phyloP scores from a whole-genome alignment of 2,329 filamentous ascomycete genomes.

The Venturia carpophila region DNA sequence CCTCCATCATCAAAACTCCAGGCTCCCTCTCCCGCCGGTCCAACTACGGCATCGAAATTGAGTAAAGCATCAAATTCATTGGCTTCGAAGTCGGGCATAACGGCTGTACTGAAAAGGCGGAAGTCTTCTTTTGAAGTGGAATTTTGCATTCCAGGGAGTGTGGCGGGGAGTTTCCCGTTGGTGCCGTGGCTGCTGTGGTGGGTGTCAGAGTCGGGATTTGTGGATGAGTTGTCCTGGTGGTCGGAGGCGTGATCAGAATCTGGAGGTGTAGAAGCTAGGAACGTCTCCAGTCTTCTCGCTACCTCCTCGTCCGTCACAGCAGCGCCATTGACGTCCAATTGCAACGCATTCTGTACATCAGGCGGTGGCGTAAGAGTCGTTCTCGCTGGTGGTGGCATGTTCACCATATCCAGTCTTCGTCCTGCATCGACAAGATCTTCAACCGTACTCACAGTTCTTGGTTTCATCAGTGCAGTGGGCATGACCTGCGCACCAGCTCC shows the following conservation, averaged over 20 bases:
- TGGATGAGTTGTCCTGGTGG: conserved; percentile 22
- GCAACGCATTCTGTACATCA: conserved; percentile 23
- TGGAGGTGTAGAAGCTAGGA: conserved; percentile 44
- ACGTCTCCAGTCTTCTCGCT: conserved; percentile 40
- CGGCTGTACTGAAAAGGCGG: conserved; percentile 9
- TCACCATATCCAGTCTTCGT: conserved; percentile 31
- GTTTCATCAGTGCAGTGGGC: conserved; percentile 24
- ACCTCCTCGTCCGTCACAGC: conserved; percentile 38
- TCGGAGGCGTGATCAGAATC: conserved; percentile 33
- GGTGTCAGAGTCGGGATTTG: background rate
- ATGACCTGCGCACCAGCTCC: conserved; percentile 21
- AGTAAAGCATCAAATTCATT: conserved; percentile 34
- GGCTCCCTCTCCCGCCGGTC: conserved; percentile 11
- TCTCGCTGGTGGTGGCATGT: conserved; percentile 15
- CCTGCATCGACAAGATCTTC: conserved; percentile 42
- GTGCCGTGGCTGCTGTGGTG: conserved; percentile 5
- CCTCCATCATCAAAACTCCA: conserved; percentile 26
- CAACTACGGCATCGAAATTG: conserved; percentile 32
- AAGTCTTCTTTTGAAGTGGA: conserved; percentile 7
- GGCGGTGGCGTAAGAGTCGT: conserved; percentile 34
- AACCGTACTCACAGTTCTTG: conserved; percentile 33
- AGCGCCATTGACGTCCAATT: background rate
- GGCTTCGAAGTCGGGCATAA: conserved; percentile 34
- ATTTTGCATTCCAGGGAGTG: background rate
- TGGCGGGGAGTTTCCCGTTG: background rate